Evolutionary conservation across 768 basidiomycete genomes (phyloP), one percentile per base, ranked within the genome.

Genomic region (Trametes cinnabarina): DNA sequence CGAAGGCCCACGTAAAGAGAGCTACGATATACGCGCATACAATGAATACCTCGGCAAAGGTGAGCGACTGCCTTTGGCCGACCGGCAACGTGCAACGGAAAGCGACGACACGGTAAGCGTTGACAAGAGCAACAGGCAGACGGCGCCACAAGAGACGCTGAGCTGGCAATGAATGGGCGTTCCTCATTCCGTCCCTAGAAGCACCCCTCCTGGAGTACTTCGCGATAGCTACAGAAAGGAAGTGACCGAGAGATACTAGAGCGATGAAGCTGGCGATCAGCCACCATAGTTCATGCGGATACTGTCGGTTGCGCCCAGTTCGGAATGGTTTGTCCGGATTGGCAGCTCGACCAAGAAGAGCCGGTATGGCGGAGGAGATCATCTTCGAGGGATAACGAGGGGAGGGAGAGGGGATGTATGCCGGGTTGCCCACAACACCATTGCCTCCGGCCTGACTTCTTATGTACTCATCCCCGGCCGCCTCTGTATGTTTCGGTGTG

Each of bases 211-310:
- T 26, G 4, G 47, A 51, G 9, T 46, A 30, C 53, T 51, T 62
- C 20, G 15, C 19, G 23, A 34, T 28, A 3, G 39, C 39, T 58
- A 60, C 62, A 4, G 72, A 70, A 1, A 66, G 25, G 61, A 71
- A 69, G 44, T 78, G 76, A 51, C 62, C 67, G 47, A 79, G 4
- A 7, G 73, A 69, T 39, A 78, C 58, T 32, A 80, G 63, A 52
- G 68, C 73, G 52, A 82, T 74, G 68, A 80, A 74, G 58, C 69
- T 66, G 10, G 72, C 74, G 32, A 81, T 47, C 56, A 76, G 70
- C 64, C 74, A 80, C 71, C 78, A 76, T 17, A 77, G 67, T 57
- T 78, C 70, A 40, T 71, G 68, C 10, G 80, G 76, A 64, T 80
- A 80, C 10, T 20, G 53, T 41, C 9, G 11, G 25, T 41, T 55